Percentiles rank a stretch among this genome's conserved stretches.
phyloP scores from a whole-genome alignment of 2,329 filamentous ascomycete genomes.

The Aspergillus ochraceus region DNA sequence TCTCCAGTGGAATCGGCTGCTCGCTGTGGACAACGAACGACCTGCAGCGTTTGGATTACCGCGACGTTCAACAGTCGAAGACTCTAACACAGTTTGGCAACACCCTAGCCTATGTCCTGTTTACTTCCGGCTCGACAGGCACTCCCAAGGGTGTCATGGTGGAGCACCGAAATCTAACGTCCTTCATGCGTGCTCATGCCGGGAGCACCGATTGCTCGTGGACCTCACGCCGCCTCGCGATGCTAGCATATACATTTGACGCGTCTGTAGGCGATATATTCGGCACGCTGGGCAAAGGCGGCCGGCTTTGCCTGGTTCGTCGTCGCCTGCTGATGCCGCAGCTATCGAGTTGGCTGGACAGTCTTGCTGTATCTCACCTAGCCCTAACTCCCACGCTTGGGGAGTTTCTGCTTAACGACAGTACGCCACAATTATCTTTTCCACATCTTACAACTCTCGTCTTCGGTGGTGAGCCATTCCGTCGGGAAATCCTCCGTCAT shows the following conservation, averaged over 20 bases:
- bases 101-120: slow-evolving; percentile 5
- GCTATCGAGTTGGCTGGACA: background rate
- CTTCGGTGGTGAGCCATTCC: slow-evolving; percentile 10
- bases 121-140: slow-evolving; percentile 8
- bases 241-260: slow-evolving; percentile 7
- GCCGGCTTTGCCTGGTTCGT: slow-evolving; percentile 1
- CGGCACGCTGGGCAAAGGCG: slow-evolving; percentile 5
- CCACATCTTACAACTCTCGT: background rate
- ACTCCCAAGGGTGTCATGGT: slow-evolving; percentile 9
- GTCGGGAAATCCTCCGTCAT: background rate
- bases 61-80: too few relatives aligned
- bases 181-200: background rate
- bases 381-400: slow-evolving; percentile 9
- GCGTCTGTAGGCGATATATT: slow-evolving; percentile 9
- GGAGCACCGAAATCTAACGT: slow-evolving; percentile 5
- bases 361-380: slow-evolving; percentile 1
- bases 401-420: background rate
- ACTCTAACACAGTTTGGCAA: background rate
- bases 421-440: background rate
- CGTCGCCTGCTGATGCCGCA: background rate
- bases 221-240: slow-evolving; percentile 6
- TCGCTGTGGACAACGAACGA: background rate
- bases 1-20: background rate
- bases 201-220: slow-evolving; percentile 6
- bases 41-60: too few relatives aligned